Conservation (phyloP, 768 basidiomycete species). For the Tubosaeta sp. region DNA sequence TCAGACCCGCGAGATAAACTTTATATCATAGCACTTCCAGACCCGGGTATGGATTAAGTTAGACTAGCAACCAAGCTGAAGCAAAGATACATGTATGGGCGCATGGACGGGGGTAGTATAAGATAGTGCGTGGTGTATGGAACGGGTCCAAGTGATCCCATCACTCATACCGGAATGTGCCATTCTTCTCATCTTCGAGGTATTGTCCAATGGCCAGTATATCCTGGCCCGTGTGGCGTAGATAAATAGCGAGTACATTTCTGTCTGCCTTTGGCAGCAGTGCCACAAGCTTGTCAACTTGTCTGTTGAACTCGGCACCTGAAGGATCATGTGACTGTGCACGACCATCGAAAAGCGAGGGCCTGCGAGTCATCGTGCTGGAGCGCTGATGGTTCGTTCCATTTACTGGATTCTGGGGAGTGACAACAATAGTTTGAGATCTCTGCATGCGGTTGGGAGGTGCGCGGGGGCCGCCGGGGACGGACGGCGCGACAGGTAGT, state of each 20-base stretch:
- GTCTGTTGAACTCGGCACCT: slow-evolving; percentile 51
- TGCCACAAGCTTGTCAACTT: slow-evolving; percentile 68
- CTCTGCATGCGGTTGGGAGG: slow-evolving; percentile 58
- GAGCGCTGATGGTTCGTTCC: slow-evolving; percentile 25
- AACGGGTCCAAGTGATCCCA: background rate
- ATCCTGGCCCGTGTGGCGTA: slow-evolving; percentile 72
- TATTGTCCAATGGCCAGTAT: slow-evolving; percentile 85
- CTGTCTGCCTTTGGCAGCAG: slow-evolving; percentile 72
- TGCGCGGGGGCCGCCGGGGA: slow-evolving; percentile 75
- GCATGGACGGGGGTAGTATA: slow-evolving; percentile 7
- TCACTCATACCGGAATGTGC: slow-evolving; percentile 44
- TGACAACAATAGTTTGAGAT: slow-evolving; percentile 61
- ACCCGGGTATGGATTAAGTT: slow-evolving; percentile 12
- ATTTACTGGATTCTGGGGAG: slow-evolving; percentile 24
- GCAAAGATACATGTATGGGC: slow-evolving; percentile 22
- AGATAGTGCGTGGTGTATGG: slow-evolving; percentile 8
- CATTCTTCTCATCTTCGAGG: slow-evolving; percentile 79
- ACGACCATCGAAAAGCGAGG: slow-evolving; percentile 28
- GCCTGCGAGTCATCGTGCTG: slow-evolving; percentile 26
- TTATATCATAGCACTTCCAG: background rate
- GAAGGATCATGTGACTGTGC: slow-evolving; percentile 5
- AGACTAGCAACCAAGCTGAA: slow-evolving; percentile 11
- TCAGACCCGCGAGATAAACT: slow-evolving; percentile 40
- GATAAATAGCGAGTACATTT: slow-evolving; percentile 61
- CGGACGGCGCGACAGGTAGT: slow-evolving; percentile 39